Evolutionary conservation across 106 monocot species (phyloP).

Genomic region (Posidonia australis): DNA sequence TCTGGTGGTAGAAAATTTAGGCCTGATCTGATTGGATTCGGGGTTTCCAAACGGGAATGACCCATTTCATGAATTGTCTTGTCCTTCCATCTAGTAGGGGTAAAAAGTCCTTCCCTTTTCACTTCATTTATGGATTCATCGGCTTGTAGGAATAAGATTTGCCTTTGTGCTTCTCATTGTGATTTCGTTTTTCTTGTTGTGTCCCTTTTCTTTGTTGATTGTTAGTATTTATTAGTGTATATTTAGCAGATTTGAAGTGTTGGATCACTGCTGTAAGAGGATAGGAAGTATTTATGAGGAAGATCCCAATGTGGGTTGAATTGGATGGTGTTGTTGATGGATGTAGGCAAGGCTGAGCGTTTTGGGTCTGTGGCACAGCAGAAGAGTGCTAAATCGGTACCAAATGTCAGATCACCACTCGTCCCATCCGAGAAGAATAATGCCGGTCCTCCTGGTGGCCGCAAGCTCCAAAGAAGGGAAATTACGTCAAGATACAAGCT

Average conservation of each 20-base stretch:
- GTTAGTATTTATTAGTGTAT: background rate
- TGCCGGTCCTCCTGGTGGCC: conserved; percentile 19
- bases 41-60: too few species aligned
- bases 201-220: background rate
- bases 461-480: conserved; percentile 28
- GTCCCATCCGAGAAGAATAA: conserved; percentile 39
- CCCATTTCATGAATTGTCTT: too few species aligned
- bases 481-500: conserved; percentile 43
- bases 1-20: too few species aligned
- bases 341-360: conserved; percentile 10
- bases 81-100: too few species aligned
- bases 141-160: background rate
- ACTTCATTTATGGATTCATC: too few species aligned
- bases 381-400: conserved; percentile 7
- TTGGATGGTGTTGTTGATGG: conserved; percentile 20
- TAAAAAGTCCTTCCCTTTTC: too few species aligned
- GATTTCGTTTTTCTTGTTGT: background rate
- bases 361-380: background rate
- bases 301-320: conserved; percentile 31
- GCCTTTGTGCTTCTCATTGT: too few species aligned
- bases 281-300: conserved; percentile 7
- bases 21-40: too few species aligned
- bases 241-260: conserved; percentile 20
- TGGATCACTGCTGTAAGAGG: conserved; percentile 1
- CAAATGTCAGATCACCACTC: conserved; percentile 32